phyloP scores from a whole-genome alignment of 2,329 filamentous ascomycete genomes.

The Hawksworthiomyces lignivorus region DNA sequence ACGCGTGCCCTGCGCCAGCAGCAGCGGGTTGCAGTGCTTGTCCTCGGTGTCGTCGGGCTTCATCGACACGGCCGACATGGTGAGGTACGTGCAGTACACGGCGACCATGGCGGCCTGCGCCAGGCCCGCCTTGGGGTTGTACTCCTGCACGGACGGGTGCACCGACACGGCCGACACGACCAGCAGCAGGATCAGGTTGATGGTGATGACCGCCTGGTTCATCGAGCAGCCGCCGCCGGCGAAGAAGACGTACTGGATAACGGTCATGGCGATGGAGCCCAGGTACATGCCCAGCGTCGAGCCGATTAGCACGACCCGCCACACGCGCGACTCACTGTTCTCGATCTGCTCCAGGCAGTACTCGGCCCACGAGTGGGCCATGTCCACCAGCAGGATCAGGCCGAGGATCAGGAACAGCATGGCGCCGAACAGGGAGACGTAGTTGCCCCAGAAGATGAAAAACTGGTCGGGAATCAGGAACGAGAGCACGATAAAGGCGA shows the following conservation, averaged over 20 bases:
- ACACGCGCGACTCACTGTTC: slow-evolving; percentile 72
- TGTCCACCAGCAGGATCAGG: slow-evolving; percentile 83
- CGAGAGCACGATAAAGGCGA: slow-evolving; percentile 77
- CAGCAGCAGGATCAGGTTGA: slow-evolving; percentile 82
- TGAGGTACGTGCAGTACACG: slow-evolving; percentile 96
- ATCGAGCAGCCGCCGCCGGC: slow-evolving; percentile 74
- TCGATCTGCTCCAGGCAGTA: slow-evolving; percentile 93
- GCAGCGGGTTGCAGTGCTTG: slow-evolving; percentile 85
- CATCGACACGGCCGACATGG: slow-evolving; percentile 97
- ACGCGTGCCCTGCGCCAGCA: slow-evolving; percentile 77
- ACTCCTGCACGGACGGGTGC: slow-evolving; percentile 82
- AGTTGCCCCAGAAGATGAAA: slow-evolving; percentile 94
- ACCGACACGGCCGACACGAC: slow-evolving; percentile 77
- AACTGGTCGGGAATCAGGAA: slow-evolving; percentile 95
- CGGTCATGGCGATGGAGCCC: slow-evolving; percentile 83
- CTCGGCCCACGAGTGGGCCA: slow-evolving; percentile 96
- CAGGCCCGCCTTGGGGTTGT: slow-evolving; percentile 86
- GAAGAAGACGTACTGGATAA: slow-evolving; percentile 97
- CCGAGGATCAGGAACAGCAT: slow-evolving; percentile 92
- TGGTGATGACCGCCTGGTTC: slow-evolving; percentile 93
- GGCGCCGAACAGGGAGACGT: slow-evolving; percentile 78
- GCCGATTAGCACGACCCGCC: slow-evolving; percentile 82
- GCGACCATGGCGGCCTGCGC: slow-evolving; percentile 98
- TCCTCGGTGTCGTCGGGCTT: slow-evolving; percentile 90
- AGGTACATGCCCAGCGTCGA: slow-evolving; percentile 93